Evolutionary conservation across 371 early-diverging fungal species (phyloP), one percentile per base, ranked within the genome.

Genomic region (Mortierella sp.): DNA sequence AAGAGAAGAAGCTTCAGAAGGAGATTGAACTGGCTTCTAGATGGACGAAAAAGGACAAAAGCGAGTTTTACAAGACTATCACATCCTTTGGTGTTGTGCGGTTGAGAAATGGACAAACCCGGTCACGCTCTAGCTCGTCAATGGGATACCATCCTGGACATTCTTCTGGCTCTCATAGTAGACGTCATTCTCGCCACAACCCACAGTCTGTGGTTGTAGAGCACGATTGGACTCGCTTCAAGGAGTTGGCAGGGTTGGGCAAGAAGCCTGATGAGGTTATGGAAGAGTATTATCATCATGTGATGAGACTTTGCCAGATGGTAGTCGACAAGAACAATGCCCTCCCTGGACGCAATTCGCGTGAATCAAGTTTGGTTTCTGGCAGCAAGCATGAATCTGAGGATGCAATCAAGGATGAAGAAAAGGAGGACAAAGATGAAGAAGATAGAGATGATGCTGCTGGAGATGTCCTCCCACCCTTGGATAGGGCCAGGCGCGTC

Each of bases 211-310:
- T 61, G 65, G 13, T 38, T 13, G 28, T 33, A 16, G 52, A 43
- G n/a, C 74, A 84, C 65, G 82, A 81, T 64, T 96, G 96, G 96
- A 79, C 79, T 2, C 85, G 89, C 3, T 95, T 95, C 86, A 92
- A 91, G 72, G 89, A 90, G 60, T 79, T 93, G 41, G 88, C 94
- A 19, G 88, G 91, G 22, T 70, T 95, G 47, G 84, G 78, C 36
- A 89, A 90, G 70, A 95, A 94, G 76, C 85, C 94, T 0, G 91
- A 91, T 75, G 93, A 94, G 48, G 89, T 89, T 7, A 79, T 96
- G 68, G 90, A 93, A 60, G 77, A 83, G 16, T 90, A 92, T 69
- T 90, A 86, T 61, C 69, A 85, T 10, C 88, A 91, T 41, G 65
- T 92, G n/a, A 75, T 92, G 32, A 72, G 76, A 16, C 77, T 88